Percentiles rank a stretch among this genome's conserved stretches.
Conservation (phyloP, 306 rosid species). For the Luffa aegyptiaca region DNA sequence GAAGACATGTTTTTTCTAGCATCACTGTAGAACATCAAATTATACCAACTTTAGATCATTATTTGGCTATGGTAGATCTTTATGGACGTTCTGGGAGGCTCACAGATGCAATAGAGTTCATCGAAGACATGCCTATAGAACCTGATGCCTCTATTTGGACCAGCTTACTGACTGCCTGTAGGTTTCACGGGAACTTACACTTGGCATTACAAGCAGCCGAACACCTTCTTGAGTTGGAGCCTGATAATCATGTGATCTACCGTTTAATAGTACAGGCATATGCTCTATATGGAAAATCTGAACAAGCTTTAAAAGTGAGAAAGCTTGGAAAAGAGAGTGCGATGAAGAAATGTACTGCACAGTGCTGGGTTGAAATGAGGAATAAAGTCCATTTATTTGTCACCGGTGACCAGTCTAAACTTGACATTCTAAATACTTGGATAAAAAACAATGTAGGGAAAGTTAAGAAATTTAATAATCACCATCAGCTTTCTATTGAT, state of each 20-base stretch:
- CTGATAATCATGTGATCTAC: conserved; percentile 38
- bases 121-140: conserved; percentile 61
- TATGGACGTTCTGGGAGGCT: conserved; percentile 85
- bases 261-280: conserved; percentile 48
- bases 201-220: conserved; percentile 56
- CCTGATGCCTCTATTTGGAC: conserved; percentile 65
- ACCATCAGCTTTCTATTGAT: conserved; percentile 42
- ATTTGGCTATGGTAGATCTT: conserved; percentile 60
- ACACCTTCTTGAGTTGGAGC: conserved; percentile 51
- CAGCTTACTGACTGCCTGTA: conserved; percentile 63
- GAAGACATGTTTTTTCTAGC: conserved; percentile 51
- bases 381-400: conserved; percentile 50
- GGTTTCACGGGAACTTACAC: conserved; percentile 52
- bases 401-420: conserved; percentile 39
- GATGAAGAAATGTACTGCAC: conserved; percentile 35
- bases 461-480: conserved; percentile 30
- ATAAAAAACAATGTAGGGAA: conserved; percentile 32
- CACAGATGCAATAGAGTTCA: conserved; percentile 56
- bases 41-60: conserved; percentile 64
- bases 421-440: conserved; percentile 44
- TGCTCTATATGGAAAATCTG: conserved; percentile 45
- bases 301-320: conserved; percentile 33
- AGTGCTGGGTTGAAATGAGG: conserved; percentile 67
- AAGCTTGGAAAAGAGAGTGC: conserved; percentile 45
- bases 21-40: conserved; percentile 46